phyloP scores from a whole-genome alignment of 345 rosid species.

The Toxicodendron radicans region DNA sequence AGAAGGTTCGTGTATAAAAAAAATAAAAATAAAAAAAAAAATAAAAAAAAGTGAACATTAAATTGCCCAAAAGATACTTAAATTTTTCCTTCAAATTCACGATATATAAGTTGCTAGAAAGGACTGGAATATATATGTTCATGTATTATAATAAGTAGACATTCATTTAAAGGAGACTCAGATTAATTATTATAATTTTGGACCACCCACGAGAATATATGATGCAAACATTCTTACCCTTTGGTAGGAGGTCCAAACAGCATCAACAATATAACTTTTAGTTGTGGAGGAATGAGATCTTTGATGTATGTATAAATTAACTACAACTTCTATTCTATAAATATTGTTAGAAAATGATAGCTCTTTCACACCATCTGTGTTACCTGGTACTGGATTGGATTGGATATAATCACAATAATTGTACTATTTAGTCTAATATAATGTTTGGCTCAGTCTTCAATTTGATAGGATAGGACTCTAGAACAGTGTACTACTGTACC shows the following conservation, averaged over 20 bases:
- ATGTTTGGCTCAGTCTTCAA: too few species aligned
- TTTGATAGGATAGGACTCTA: too few species aligned
- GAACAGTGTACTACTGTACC: too few species aligned
- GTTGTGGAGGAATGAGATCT: slow-evolving; percentile 6
- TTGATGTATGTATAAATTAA: neutral
- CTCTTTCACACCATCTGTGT: too few species aligned
- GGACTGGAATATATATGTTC: slow-evolving; percentile 7
- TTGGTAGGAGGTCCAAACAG: neutral
- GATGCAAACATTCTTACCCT: slow-evolving; percentile 15
- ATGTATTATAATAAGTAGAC: slow-evolving; percentile 11
- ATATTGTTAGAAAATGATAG: too few species aligned
- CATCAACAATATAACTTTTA: neutral
- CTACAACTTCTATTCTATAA: too few species aligned
- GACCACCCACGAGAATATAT: neutral
- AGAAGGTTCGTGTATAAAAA: neutral
- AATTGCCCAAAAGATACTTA: neutral
- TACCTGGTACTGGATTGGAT: too few species aligned
- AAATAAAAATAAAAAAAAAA: too few species aligned
- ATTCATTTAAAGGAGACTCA: slow-evolving; percentile 9
- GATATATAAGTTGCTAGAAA: neutral
- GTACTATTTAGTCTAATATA: too few species aligned
- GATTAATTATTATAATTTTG: neutral
- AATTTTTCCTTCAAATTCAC: neutral
- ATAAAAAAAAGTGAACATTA: slow-evolving; percentile 4
- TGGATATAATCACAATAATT: too few species aligned